Base-by-base conservation (phyloP, 2,329 filamentous ascomycete species). In the Ambrosiella xylebori region DNA sequence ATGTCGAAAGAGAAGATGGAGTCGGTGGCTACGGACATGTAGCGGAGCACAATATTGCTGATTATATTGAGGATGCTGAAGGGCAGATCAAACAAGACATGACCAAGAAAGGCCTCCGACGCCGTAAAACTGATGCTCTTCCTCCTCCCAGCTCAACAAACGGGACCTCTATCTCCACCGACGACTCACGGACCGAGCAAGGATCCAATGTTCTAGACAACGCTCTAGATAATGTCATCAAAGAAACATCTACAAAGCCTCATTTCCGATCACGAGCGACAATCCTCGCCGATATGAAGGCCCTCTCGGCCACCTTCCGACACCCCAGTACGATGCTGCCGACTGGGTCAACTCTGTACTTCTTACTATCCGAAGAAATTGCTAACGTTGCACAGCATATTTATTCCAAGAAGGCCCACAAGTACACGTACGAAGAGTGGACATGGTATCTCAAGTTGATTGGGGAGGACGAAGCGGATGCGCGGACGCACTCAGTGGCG, bases 361-460 rank as follows among this genome's bases (percentile, higher is more conserved):
- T 83, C 40, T 72, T 89, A 3, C 81, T 95, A 8, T 80, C 86
- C 1, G 76, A 81, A 39, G 83, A 86, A 62, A 93, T 95, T 58
- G 74, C 79, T 12, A 74, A 73, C 35, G 79, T 87, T 0, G 80
- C 81, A 1, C 60, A 61, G n/a, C 72, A 78, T 53, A 80, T 93
- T 65, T 71, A 86, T 39, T 76, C 7, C 37, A 75, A 78, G 1
- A 74, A 76, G 0, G 27, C 41, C 11, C 82, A 81, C 58, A 77
- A 76, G 57, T 96, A 95, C 67, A 75, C 73, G 0, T 96, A 89
- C 62, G 81, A 89, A 63, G 85, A 95, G 66, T 95, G 89, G 90
- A 85, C 85, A 0, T 86, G 87, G 72, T 93, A 88, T 64, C 82
- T 90, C 7, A 78, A 80, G 19, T 74, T 95, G 38, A 86, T 95